These are phyloP conservation scores for Lentinula edodes DNA, from an alignment of 768 basidiomycete species.

Conservation along the genomic window DNA sequence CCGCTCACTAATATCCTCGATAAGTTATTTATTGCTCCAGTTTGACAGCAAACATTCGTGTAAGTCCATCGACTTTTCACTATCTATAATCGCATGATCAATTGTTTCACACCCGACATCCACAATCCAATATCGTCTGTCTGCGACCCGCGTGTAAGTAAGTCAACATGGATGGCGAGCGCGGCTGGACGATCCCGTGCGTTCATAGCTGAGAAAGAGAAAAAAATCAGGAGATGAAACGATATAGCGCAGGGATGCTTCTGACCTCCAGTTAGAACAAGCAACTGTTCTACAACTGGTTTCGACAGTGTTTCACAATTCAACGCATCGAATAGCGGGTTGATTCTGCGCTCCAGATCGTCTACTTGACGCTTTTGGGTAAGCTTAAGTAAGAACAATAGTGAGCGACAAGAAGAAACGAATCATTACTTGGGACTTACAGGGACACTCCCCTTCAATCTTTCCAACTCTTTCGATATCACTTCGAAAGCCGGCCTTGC, in stretches of 20 bases:
- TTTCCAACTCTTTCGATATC: constrained; percentile 56
- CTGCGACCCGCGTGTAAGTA: constrained; percentile 73
- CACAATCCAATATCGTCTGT: constrained; percentile 80
- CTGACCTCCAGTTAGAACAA: constrained; percentile 69
- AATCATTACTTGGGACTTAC: constrained; percentile 37
- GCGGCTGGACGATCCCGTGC: constrained; percentile 73
- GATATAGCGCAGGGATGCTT: not conserved
- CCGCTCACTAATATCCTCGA: no score
- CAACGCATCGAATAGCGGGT: constrained; percentile 83
- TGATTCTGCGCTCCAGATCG: constrained; percentile 83
- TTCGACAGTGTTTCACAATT: constrained; percentile 81
- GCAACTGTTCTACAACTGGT: constrained; percentile 64
- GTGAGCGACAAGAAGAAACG: not conserved
- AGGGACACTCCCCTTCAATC: constrained; percentile 68
- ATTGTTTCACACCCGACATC: constrained; percentile 89
- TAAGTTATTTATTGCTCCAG: no score
- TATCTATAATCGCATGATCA: constrained; percentile 62
- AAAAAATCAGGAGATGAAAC: constrained; percentile 4
- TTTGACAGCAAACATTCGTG: not conserved
- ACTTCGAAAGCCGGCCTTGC: constrained; percentile 61
- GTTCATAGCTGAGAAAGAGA: constrained; percentile 59
- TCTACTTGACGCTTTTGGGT: constrained; percentile 81
- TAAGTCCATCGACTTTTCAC: not conserved
- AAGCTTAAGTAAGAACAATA: constrained; percentile 38
- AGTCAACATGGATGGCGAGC: constrained; percentile 77